These are phyloP conservation scores for Nematocida sp. DNA, from an alignment of 371 early-diverging fungal genomes.

Conservation along the genomic window DNA sequence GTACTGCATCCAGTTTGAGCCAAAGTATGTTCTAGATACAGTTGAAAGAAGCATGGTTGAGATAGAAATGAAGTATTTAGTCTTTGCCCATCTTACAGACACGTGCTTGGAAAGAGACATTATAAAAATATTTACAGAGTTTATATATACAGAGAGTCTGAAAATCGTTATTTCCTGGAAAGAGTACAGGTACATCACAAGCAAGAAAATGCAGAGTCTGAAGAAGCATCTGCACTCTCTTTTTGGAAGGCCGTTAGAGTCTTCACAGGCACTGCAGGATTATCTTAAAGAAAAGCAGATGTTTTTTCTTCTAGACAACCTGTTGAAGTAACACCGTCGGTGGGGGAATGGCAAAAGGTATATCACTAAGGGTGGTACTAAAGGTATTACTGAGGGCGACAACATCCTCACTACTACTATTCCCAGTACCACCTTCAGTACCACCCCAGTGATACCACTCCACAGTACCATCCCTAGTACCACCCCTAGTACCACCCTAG, in stretches of 20 bases:
- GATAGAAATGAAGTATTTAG: constrained; percentile 9
- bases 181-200: constrained; percentile 24
- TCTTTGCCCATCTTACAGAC: not conserved
- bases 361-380: no score
- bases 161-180: constrained; percentile 25
- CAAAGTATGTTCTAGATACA: not conserved
- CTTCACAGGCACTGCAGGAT: not conserved
- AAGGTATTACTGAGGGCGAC: no score
- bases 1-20: constrained; percentile 38
- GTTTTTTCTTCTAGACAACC: constrained; percentile 6
- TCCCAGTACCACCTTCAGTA: no score
- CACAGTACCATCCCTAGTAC: no score
- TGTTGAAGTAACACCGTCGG: constrained; percentile 33
- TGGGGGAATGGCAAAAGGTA: no score
- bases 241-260: not conserved
- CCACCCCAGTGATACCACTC: no score
- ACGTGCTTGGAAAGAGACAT: constrained; percentile 1
- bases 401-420: no score
- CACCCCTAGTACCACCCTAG: no score
- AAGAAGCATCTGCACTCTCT: not conserved
- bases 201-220: not conserved
- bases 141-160: constrained; percentile 23
- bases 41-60: not conserved
- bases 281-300: constrained; percentile 20
- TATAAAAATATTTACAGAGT: not conserved